Conservation (phyloP, 768 basidiomycete genomes). For the Exidia glandulosa region DNA sequence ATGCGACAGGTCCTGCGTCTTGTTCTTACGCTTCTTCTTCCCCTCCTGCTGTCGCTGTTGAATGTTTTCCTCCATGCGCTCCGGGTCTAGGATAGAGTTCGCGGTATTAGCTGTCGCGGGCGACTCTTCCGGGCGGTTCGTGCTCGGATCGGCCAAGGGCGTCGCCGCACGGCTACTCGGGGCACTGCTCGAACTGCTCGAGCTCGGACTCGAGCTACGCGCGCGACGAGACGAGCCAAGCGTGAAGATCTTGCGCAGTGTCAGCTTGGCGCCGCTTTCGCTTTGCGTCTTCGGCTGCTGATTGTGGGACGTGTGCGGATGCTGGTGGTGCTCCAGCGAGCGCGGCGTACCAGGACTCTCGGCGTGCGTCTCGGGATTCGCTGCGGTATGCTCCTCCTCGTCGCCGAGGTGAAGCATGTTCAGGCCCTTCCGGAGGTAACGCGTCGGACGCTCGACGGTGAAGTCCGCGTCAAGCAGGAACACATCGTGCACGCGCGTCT, state of each 20-base stretch:
- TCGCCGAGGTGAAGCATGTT: conserved; percentile 42
- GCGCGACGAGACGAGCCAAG: neutral
- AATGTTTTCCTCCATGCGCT: conserved; percentile 9
- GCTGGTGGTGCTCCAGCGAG: neutral
- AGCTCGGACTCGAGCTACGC: neutral
- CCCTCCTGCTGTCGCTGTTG: conserved; percentile 18
- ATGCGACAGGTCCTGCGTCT: conserved; percentile 59
- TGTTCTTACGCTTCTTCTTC: conserved; percentile 36
- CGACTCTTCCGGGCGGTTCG: conserved; percentile 14
- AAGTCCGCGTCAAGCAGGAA: conserved; percentile 88
- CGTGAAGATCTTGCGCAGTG: neutral
- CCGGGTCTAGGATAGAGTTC: neutral
- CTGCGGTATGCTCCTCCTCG: conserved; percentile 15
- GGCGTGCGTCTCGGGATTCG: conserved; percentile 1
- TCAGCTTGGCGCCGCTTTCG: neutral
- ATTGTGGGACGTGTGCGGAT: neutral
- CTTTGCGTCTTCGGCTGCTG: neutral
- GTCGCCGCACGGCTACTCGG: conserved; percentile 20
- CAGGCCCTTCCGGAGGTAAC: conserved; percentile 80
- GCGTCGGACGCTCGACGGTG: conserved; percentile 76
- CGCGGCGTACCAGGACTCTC: neutral
- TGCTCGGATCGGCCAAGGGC: conserved; percentile 73
- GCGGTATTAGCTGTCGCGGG: neutral
- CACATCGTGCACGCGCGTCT: conserved; percentile 82
- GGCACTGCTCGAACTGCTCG: neutral